Evolutionary conservation across 495 filamentous ascomycete genomes (phyloP).

Genomic region (Aspergillus affinis): DNA sequence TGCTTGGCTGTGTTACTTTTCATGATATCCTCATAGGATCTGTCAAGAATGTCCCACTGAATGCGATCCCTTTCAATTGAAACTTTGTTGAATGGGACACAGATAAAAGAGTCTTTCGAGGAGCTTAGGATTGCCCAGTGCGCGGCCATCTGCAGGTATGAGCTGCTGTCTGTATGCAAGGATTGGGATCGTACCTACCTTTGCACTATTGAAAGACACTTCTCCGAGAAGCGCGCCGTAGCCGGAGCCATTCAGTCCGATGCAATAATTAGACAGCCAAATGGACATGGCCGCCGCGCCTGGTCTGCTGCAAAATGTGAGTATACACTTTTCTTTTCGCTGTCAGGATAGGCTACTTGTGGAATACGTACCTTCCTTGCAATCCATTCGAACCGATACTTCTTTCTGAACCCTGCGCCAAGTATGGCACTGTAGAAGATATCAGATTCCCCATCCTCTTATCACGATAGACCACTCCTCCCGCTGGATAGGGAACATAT

Average conservation of each 20-base stretch:
- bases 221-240: slow-evolving; percentile 40
- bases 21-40: slow-evolving; percentile 33
- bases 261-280: slow-evolving; percentile 38
- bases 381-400: slow-evolving; percentile 47
- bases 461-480: slow-evolving; percentile 44
- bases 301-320: slow-evolving; percentile 33
- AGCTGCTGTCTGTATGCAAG: slow-evolving; percentile 2
- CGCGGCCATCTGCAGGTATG: slow-evolving; percentile 34
- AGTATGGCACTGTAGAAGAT: slow-evolving; percentile 44
- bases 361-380: slow-evolving; percentile 39
- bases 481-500: slow-evolving; percentile 49
- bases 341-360: too few relatives aligned
- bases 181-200: slow-evolving; percentile 24
- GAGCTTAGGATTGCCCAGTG: slow-evolving; percentile 40
- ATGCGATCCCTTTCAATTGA: slow-evolving; percentile 40
- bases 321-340: neutral
- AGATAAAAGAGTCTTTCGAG: slow-evolving; percentile 28
- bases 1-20: slow-evolving; percentile 19
- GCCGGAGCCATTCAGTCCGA: slow-evolving; percentile 34
- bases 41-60: slow-evolving; percentile 31
- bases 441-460: slow-evolving; percentile 42
- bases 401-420: slow-evolving; percentile 27
- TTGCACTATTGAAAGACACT: slow-evolving; percentile 34
- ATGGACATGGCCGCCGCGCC: slow-evolving; percentile 41
- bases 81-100: slow-evolving; percentile 44